These are phyloP conservation scores for Neurospora sp. DNA, from an alignment of 2,329 filamentous ascomycete species.

Conservation along the genomic window DNA sequence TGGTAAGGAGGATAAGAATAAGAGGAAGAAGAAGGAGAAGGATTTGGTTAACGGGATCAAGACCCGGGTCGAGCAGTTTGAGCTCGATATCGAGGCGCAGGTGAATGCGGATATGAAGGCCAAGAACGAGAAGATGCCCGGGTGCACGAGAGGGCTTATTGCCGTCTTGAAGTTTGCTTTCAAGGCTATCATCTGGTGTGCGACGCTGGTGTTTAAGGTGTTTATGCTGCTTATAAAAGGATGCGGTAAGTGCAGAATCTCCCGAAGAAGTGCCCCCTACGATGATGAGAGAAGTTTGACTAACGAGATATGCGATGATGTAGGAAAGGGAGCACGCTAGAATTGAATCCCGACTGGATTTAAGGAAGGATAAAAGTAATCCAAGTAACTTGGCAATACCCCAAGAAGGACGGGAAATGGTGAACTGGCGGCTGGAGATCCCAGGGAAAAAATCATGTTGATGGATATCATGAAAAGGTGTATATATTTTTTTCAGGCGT, in stretches of 20 bases:
- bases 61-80: slow-evolving; percentile 45
- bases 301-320: background rate
- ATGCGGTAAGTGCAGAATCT: background rate
- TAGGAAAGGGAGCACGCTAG: background rate
- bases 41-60: slow-evolving; percentile 2
- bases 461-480: background rate
- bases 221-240: slow-evolving; percentile 24
- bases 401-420: background rate
- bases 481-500: background rate
- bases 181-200: slow-evolving; percentile 48
- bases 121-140: slow-evolving; percentile 39
- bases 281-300: background rate
- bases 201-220: slow-evolving; percentile 47
- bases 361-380: background rate
- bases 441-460: background rate
- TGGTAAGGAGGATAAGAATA: slow-evolving; percentile 22
- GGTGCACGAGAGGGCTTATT: slow-evolving; percentile 36
- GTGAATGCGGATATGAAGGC: slow-evolving; percentile 33
- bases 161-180: slow-evolving; percentile 43
- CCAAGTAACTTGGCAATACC: background rate
- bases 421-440: background rate
- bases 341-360: background rate
- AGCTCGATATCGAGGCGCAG: slow-evolving; percentile 56
- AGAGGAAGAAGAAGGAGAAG: slow-evolving; percentile 20
- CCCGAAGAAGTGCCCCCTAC: background rate